These are phyloP conservation scores for Agaricus sinodeliciosus DNA, from an alignment of 768 basidiomycete genomes.

Conservation along the genomic window DNA sequence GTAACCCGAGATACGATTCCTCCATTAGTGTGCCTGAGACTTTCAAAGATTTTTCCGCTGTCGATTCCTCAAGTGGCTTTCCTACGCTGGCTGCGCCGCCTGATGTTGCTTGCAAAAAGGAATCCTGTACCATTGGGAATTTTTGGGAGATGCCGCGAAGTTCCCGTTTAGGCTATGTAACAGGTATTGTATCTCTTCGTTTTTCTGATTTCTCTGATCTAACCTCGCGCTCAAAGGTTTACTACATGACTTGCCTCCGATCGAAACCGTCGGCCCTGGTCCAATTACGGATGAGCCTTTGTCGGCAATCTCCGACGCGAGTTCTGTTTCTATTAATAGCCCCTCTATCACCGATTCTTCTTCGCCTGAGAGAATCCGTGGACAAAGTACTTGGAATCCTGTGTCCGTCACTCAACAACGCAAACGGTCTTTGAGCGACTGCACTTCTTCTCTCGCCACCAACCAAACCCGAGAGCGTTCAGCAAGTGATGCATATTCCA, in stretches of 20 bases:
- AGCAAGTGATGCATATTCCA: background rate
- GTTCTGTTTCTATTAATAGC: slow-evolving; percentile 8
- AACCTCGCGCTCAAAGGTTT: too few species aligned
- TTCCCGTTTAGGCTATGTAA: background rate
- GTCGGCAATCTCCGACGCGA: slow-evolving; percentile 3
- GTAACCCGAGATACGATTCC: background rate
- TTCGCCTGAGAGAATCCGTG: background rate
- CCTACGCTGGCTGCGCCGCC: background rate
- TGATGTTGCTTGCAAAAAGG: too few species aligned
- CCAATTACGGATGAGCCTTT: background rate
- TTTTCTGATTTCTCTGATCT: too few species aligned
- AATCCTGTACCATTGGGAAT: background rate
- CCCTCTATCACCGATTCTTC: background rate
- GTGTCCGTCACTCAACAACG: background rate
- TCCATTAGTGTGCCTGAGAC: background rate
- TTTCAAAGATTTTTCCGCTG: background rate
- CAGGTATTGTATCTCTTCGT: too few species aligned
- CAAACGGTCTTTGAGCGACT: background rate
- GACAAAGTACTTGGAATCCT: background rate
- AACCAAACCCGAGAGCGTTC: background rate
- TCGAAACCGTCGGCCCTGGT: too few species aligned
- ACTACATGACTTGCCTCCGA: too few species aligned
- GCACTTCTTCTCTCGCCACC: background rate
- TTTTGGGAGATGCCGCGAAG: background rate
- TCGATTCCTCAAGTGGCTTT: background rate